Evolutionary conservation across 2,329 filamentous ascomycete genomes (phyloP).

Genomic region (Trichoderma breve): DNA sequence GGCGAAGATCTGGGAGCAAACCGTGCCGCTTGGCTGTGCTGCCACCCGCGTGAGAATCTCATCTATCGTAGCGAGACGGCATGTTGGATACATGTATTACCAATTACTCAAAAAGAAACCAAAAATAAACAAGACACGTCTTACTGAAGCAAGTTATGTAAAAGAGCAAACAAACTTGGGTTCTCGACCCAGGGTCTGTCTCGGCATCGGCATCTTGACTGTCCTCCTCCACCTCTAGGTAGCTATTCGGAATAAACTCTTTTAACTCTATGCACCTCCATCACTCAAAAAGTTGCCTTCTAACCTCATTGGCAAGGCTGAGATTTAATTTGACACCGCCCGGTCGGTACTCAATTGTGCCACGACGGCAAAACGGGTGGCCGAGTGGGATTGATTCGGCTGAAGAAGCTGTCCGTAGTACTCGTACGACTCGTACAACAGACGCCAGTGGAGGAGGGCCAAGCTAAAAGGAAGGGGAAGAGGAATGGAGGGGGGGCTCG

Average conservation of each 20-base stretch:
- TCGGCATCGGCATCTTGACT: not conserved
- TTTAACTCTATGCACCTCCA: constrained; percentile 13
- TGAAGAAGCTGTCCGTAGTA: not conserved
- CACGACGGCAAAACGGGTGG: not conserved
- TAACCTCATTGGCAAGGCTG: not conserved
- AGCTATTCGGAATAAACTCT: constrained; percentile 4
- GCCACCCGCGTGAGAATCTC: not conserved
- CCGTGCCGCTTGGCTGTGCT: not conserved
- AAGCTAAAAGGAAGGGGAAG: not conserved
- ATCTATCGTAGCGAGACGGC: not conserved
- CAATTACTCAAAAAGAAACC: not conserved
- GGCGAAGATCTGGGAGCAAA: not conserved
- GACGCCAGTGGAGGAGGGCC: not conserved
- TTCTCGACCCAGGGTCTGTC: not conserved
- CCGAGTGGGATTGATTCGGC: not conserved
- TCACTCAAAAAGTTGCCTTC: not conserved
- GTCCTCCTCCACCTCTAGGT: not conserved
- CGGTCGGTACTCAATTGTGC: not conserved
- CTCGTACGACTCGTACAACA: not conserved
- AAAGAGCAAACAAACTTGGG: not conserved
- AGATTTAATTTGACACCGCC: not conserved
- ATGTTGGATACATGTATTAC: not conserved
- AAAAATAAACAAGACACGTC: not conserved
- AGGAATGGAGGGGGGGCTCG: not conserved
- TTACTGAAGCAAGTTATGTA: not conserved